phyloP scores from a whole-genome alignment of 2,329 filamentous ascomycete species.

The Neoscytalidium dimidiatum region DNA sequence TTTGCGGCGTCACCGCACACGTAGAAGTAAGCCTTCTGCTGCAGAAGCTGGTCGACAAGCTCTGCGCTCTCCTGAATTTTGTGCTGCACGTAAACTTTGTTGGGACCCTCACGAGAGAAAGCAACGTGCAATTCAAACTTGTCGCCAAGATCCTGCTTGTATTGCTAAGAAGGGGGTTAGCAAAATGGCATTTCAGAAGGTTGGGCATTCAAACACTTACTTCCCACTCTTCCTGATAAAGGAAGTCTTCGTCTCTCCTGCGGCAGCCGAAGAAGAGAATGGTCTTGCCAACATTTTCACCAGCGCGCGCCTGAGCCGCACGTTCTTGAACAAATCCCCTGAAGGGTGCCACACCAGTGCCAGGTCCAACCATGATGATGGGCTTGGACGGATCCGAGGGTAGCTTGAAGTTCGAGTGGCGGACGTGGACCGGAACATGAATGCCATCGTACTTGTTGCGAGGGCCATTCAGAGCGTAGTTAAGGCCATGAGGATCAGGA shows the following conservation, averaged over 20 bases:
- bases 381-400: conserved; percentile 93
- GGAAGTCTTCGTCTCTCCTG: conserved; percentile 82
- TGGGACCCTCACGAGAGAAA: conserved; percentile 83
- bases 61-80: conserved; percentile 79
- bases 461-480: conserved; percentile 84
- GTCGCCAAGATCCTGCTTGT: conserved; percentile 80
- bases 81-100: conserved; percentile 98
- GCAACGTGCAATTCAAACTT: conserved; percentile 89
- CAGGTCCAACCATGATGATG: conserved; percentile 93
- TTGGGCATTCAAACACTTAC: conserved; percentile 58
- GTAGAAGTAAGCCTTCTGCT: conserved; percentile 91
- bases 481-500: conserved; percentile 79
- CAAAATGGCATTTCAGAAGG: conserved; percentile 21
- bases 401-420: conserved; percentile 98
- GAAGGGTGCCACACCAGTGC: conserved; percentile 96
- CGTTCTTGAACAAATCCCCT: conserved; percentile 93
- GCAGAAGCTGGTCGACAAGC: conserved; percentile 83
- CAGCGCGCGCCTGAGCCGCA: conserved; percentile 76
- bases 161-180: conserved; percentile 62
- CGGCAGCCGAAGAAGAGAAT: conserved; percentile 95
- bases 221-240: conserved; percentile 91
- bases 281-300: conserved; percentile 81
- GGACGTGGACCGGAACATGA: conserved; percentile 91
- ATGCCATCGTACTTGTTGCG: conserved; percentile 97
- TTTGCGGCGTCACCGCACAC: conserved; percentile 97